A percentile compares a stretch with the other conserved stretches of the same genome.
These are phyloP conservation scores for Bipolaris zeicola DNA, from an alignment of 2,329 filamentous ascomycete species.

Conservation along the genomic window DNA sequence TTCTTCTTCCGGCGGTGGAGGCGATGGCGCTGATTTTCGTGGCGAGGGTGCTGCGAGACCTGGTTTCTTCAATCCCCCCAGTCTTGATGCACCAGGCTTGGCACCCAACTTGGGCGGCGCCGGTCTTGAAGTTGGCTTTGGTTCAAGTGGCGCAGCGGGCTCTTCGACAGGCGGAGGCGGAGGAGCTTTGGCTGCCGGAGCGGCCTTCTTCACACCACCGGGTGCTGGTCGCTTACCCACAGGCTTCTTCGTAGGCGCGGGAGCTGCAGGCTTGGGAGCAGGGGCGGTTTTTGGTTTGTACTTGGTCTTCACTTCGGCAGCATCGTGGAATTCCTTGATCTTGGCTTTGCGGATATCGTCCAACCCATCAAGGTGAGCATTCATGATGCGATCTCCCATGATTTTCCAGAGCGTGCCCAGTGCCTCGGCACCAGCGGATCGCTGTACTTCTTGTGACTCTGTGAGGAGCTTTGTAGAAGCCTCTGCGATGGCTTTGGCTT, in stretches of 20 bases:
- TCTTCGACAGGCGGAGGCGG: slow-evolving; percentile 50
- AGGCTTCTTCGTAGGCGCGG: slow-evolving; percentile 50
- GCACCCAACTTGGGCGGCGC: slow-evolving; percentile 48
- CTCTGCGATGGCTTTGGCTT: slow-evolving; percentile 86
- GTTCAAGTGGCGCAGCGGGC: slow-evolving; percentile 61
- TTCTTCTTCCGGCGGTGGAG: slow-evolving; percentile 47
- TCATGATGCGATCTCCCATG: slow-evolving; percentile 95
- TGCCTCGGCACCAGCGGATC: slow-evolving; percentile 88
- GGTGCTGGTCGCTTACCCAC: slow-evolving; percentile 58
- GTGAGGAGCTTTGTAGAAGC: slow-evolving; percentile 85
- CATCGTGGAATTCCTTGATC: slow-evolving; percentile 88
- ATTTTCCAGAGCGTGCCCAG: slow-evolving; percentile 98
- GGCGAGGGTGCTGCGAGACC: slow-evolving; percentile 49
- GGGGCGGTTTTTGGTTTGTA: slow-evolving; percentile 83
- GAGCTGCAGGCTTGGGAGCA: slow-evolving; percentile 61
- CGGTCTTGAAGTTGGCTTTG: slow-evolving; percentile 63
- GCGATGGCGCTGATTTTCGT: slow-evolving; percentile 53
- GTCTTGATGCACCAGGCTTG: slow-evolving; percentile 48
- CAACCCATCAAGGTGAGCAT: slow-evolving; percentile 83
- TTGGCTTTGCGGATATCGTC: slow-evolving; percentile 96
- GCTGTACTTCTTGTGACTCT: slow-evolving; percentile 83
- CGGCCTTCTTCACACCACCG: slow-evolving; percentile 58
- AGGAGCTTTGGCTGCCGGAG: slow-evolving; percentile 47
- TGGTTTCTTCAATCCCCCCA: slow-evolving; percentile 53
- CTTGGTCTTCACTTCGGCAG: slow-evolving; percentile 83